Conservation (phyloP, 2,329 filamentous ascomycete genomes). For the Teratosphaeria nubilosa region DNA sequence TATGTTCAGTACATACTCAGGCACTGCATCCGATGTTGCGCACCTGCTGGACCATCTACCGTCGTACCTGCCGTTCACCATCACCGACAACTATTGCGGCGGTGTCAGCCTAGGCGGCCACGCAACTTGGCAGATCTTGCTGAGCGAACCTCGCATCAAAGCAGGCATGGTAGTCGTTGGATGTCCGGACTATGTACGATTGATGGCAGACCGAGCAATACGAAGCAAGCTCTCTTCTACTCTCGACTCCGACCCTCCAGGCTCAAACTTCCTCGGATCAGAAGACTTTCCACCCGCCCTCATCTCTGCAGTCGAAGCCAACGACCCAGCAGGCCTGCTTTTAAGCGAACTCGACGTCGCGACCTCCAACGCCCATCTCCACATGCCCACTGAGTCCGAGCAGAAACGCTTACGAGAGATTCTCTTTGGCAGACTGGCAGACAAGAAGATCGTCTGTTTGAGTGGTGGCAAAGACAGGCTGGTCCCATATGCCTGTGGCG, state of each 20-base stretch:
- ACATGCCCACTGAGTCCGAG: slow-evolving; percentile 33
- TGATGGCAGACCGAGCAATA: slow-evolving; percentile 71
- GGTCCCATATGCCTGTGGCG: slow-evolving; percentile 55
- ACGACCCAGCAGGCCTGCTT: slow-evolving; percentile 67
- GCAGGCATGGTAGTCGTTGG: slow-evolving; percentile 74
- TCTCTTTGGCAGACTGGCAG: slow-evolving; percentile 28
- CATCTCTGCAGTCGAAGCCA: slow-evolving; percentile 50
- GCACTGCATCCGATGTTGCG: slow-evolving; percentile 64
- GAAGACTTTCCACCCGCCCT: slow-evolving; percentile 64
- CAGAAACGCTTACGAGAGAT: slow-evolving; percentile 32
- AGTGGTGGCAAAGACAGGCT: slow-evolving; percentile 60
- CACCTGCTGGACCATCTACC: slow-evolving; percentile 67
- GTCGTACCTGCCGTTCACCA: slow-evolving; percentile 51
- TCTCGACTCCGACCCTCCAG: slow-evolving; percentile 46
- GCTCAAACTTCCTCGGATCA: slow-evolving; percentile 61
- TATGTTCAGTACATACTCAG: slow-evolving; percentile 72
- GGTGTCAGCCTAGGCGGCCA: slow-evolving; percentile 85
- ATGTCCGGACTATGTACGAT: slow-evolving; percentile 74
- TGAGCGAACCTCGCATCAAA: slow-evolving; percentile 69
- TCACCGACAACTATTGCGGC: slow-evolving; percentile 59
- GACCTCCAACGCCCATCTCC: slow-evolving; percentile 18
- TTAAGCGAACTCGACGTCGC: slow-evolving; percentile 37
- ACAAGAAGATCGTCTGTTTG: slow-evolving; percentile 56
- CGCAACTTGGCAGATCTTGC: slow-evolving; percentile 71
- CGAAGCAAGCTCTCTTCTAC: slow-evolving; percentile 52